A percentile compares a stretch with the other conserved stretches of the same genome.
These are phyloP conservation scores for Phytophthora gonapodyides DNA, from an alignment of 352 stramenopile species.

Conservation along the genomic window DNA sequence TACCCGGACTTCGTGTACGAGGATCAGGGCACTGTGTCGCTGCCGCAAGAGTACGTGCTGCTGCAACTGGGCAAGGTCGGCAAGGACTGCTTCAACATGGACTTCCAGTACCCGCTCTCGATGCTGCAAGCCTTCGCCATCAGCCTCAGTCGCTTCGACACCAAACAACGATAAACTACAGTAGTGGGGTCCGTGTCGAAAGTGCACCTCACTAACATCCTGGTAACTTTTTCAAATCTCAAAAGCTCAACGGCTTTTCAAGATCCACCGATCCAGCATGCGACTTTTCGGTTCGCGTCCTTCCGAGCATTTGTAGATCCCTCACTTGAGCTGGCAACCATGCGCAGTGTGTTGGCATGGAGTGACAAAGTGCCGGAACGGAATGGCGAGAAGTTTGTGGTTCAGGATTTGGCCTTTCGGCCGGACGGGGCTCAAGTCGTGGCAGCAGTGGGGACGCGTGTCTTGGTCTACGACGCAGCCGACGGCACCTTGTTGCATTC, in stretches of 20 bases:
- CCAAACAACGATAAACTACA: constrained; percentile 69
- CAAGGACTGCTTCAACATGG: constrained; percentile 96
- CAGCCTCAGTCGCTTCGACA: constrained; percentile 92
- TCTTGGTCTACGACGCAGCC: constrained; percentile 93
- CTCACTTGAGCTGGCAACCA: constrained; percentile 22
- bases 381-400: constrained; percentile 85
- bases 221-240: background rate
- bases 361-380: constrained; percentile 88
- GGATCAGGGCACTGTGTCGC: constrained; percentile 82
- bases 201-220: background rate
- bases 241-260: constrained; percentile 30
- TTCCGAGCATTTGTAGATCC: constrained; percentile 11
- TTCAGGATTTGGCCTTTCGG: constrained; percentile 91
- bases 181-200: background rate
- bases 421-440: constrained; percentile 91
- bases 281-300: constrained; percentile 47
- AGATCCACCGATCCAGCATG: constrained; percentile 36
- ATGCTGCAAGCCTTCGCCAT: constrained; percentile 94
- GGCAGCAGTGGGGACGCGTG: constrained; percentile 89
- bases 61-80: constrained; percentile 88
- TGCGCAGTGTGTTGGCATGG: constrained; percentile 83
- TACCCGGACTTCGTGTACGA: constrained; percentile 80
- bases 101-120: constrained; percentile 93
- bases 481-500: constrained; percentile 92
- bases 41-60: constrained; percentile 82